phyloP scores from a whole-genome alignment of 768 basidiomycete species.

The Gelatoporia subvermispora region DNA sequence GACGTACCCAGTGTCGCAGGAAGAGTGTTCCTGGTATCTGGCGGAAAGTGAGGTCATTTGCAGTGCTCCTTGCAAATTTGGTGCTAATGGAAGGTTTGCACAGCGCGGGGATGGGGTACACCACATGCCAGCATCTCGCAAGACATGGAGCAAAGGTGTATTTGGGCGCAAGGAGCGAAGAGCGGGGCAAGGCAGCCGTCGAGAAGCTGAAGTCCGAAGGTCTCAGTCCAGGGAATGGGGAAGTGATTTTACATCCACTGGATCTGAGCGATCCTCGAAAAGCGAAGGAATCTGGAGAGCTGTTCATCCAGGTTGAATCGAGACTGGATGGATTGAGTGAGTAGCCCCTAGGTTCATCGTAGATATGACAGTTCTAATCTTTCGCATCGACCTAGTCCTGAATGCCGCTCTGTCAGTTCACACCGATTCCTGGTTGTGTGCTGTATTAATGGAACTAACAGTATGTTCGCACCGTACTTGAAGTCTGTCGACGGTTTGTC shows the following conservation, averaged over 20 bases:
- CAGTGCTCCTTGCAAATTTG: not conserved
- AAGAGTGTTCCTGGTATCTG: constrained; percentile 45
- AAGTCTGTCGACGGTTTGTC: constrained; percentile 25
- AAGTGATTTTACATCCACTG: constrained; percentile 32
- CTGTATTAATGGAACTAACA: no score
- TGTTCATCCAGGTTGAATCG: constrained; percentile 34
- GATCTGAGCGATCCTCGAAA: constrained; percentile 34
- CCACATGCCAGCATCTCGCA: constrained; percentile 33
- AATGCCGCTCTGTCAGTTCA: constrained; percentile 46
- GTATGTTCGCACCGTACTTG: not conserved
- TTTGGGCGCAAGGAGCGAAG: constrained; percentile 31
- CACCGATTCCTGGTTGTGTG: no score
- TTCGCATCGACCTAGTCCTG: constrained; percentile 34
- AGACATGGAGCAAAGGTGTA: constrained; percentile 39
- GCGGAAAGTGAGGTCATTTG: constrained; percentile 36
- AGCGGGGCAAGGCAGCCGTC: constrained; percentile 28
- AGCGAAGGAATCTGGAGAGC: constrained; percentile 31
- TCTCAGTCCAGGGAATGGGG: constrained; percentile 23
- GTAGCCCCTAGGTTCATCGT: constrained; percentile 5
- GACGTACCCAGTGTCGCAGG: constrained; percentile 44
- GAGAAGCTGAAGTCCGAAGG: constrained; percentile 29
- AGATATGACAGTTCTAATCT: constrained; percentile 20
- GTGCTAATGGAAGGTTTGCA: not conserved
- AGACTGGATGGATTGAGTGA: constrained; percentile 40
- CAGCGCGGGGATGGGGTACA: constrained; percentile 34